Base-by-base conservation (phyloP, 129 eudicot genomes). In the Flaveria ramosissima region DNA sequence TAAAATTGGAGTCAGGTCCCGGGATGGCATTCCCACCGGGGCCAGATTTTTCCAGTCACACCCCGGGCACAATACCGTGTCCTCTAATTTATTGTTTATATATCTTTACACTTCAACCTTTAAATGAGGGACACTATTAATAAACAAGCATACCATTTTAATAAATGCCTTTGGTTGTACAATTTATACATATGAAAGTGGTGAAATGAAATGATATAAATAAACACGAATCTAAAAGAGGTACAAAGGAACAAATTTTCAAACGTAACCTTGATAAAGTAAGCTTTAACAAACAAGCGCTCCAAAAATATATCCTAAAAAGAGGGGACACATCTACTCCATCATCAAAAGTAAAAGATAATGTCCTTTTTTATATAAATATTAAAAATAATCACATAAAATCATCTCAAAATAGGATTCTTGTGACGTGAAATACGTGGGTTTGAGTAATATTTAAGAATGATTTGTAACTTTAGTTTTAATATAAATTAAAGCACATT, bases 261-360 rank as follows among this genome's bases (percentile, higher is more conserved):
- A 78, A 78, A 78, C 72, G 47, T 36, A 14, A 61, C 72, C 83
- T 78, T 71, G 72, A 78, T 78, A 71, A 78, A 78, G 82, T 61
- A 15, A 70, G 56, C 76, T 72, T 81, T 75, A 74, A 47, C 69
- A 60, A 55, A 63, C 43, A 50, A 21, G 32, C 80, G 81, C 84
- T 81, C 84, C 81, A 67, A 23, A 48, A 32, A 1, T 78, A 68
- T 51, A 72, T 74, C 79, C 55, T 6, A 52, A 81, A 83, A 85
- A 83, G 84, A 77, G 84, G 72, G 48, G 56, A 75, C 88, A 80
- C 82, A 72, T 78, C 86, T 65, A 82, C 79, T 78, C 85, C 85
- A 83, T 83, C 83, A 70, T 68, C 77, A 75, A 84, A 87, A 82
- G 86, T 50, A 39, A 82, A 78, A 78, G 75, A 27, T 70, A 16